Percentiles rank a stretch among this genome's conserved stretches.
phyloP scores from a whole-genome alignment of 2,329 filamentous ascomycete genomes.

The Cytospora piceicola region DNA sequence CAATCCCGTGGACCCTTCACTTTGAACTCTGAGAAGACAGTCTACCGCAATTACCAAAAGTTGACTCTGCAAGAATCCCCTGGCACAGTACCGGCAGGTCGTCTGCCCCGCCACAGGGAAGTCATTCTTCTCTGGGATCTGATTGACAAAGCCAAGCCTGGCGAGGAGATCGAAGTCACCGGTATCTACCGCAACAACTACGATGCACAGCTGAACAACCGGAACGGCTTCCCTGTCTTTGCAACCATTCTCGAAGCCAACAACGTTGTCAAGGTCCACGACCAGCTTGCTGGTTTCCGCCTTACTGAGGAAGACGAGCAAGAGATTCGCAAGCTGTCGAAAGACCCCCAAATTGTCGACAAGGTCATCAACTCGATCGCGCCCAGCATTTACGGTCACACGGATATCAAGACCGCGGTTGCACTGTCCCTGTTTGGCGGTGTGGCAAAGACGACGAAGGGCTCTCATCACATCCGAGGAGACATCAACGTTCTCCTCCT shows the following conservation, averaged over 20 bases:
- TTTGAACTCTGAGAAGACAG: constrained; percentile 94
- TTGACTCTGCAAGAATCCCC: constrained; percentile 96
- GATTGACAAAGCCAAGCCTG: constrained; percentile 94
- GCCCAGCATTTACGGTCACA: constrained; percentile 95
- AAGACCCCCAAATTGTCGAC: constrained; percentile 89
- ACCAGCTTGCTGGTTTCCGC: constrained; percentile 94
- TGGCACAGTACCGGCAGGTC: constrained; percentile 93
- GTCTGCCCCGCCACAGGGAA: constrained; percentile 88
- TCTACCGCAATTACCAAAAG: constrained; percentile 99
- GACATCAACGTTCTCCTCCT: constrained; percentile 98
- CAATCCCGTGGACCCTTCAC: constrained; percentile 94
- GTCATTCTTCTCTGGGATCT: constrained; percentile 96
- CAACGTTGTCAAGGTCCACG: constrained; percentile 94
- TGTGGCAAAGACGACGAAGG: constrained; percentile 87
- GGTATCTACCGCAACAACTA: constrained; percentile 99
- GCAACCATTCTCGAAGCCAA: constrained; percentile 97
- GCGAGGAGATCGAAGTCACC: constrained; percentile 96
- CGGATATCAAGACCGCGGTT: constrained; percentile 95
- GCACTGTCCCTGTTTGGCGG: constrained; percentile 94
- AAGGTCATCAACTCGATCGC: constrained; percentile 93
- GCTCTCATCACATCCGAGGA: constrained; percentile 87
- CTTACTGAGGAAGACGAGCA: constrained; percentile 95
- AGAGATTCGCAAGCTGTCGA: constrained; percentile 82
- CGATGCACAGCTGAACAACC: constrained; percentile 95
- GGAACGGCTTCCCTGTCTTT: constrained; percentile 98